phyloP scores from a whole-genome alignment of 441 rosid species.

The Cnidoscolus chayamansa region DNA sequence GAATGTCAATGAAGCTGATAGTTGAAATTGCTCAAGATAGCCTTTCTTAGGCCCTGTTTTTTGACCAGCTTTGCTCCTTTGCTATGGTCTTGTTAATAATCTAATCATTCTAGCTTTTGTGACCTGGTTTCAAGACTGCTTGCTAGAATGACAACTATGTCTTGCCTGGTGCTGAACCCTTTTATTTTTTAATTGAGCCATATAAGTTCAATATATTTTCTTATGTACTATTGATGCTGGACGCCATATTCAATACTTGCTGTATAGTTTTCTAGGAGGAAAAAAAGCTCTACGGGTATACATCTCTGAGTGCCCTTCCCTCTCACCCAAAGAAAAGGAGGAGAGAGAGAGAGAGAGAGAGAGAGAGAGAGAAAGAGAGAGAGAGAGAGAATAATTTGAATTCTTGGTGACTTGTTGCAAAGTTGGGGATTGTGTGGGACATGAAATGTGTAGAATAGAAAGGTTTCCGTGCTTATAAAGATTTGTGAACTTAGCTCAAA shows the following conservation, averaged over 20 bases:
- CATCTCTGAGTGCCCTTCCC: not conserved
- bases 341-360: too few relatives aligned
- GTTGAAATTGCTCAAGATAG: too few relatives aligned
- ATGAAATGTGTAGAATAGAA: not conserved
- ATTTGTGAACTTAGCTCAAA: not conserved
- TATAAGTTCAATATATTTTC: not conserved
- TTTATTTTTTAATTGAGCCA: not conserved
- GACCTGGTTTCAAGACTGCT: not conserved
- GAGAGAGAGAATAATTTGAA: not conserved
- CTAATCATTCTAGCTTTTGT: not conserved
- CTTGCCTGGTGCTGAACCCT: not conserved
- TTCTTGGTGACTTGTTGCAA: not conserved
- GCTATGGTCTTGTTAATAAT: not conserved
- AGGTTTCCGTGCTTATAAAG: not conserved
- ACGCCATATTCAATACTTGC: not conserved
- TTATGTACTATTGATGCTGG: not conserved
- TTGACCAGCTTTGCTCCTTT: too few relatives aligned
- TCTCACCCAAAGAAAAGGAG: not conserved
- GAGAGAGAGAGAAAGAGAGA: too few relatives aligned
- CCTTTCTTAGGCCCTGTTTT: too few relatives aligned
- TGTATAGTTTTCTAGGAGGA: not conserved
- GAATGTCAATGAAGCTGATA: too few relatives aligned
- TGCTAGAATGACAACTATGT: not conserved
- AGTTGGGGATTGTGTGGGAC: not conserved
- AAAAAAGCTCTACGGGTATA: too few relatives aligned